Conservation (phyloP, 2,329 filamentous ascomycete species). For the Fusarium pseudonygamai region DNA sequence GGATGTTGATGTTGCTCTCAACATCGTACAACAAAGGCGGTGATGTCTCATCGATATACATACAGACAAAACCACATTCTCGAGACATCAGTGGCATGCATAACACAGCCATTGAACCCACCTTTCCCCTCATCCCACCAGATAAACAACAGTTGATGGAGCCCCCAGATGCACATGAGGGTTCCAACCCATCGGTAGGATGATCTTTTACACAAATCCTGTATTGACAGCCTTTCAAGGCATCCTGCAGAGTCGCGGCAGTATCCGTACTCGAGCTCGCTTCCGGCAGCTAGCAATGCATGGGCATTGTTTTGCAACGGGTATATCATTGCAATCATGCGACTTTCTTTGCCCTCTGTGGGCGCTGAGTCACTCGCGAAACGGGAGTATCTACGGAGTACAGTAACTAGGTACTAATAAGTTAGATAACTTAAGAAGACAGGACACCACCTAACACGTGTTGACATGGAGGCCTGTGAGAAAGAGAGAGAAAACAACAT, state of each 20-base stretch:
- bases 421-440: constrained; percentile 17
- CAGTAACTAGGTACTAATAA: not conserved
- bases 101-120: constrained; percentile 3
- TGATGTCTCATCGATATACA: constrained; percentile 20
- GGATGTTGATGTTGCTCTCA: constrained; percentile 15
- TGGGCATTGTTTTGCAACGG: constrained; percentile 16
- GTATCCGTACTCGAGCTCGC: constrained; percentile 31
- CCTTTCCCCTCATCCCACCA: not conserved
- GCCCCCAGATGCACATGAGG: not conserved
- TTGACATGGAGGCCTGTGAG: constrained; percentile 24
- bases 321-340: constrained; percentile 22
- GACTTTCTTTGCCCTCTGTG: constrained; percentile 11
- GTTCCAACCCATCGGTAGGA: constrained; percentile 16
- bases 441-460: constrained; percentile 36
- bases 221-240: not conserved
- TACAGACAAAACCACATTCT: constrained; percentile 1
- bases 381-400: constrained; percentile 5
- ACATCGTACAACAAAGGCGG: constrained; percentile 40
- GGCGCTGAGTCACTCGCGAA: constrained; percentile 3
- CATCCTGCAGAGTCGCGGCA: not conserved
- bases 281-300: not conserved
- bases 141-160: not conserved
- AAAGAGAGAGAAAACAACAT: constrained; percentile 25
- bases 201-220: not conserved
- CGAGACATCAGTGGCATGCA: constrained; percentile 14